Evolutionary conservation across 225 moss, liverwort and hornwort genomes (phyloP), one percentile per base, ranked within the genome.

Genomic region (Climacium dendroides): DNA sequence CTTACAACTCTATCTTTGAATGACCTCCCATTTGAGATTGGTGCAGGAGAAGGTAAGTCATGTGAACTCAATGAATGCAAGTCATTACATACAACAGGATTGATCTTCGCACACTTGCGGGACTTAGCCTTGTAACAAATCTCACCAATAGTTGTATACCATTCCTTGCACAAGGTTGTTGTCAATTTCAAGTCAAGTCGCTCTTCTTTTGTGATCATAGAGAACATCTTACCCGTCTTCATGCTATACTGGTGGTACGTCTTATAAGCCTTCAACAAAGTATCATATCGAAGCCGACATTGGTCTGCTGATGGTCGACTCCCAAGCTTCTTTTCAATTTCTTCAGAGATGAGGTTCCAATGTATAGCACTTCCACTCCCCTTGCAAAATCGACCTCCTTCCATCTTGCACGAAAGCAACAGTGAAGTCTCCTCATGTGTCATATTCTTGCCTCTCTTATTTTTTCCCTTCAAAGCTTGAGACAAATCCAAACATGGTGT

Each of bases 391-490:
- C 1, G 28, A 16, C 41, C 70, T 43, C 43, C 43, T 71, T 71
- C 71, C 5, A 15, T 3, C 28, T 43, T 71, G 16, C 43, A 71
- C 2, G 1, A 71, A 43, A 71, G 43, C 71, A 71, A 28, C 9
- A 26, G 1, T 0, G 0, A 15, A 1, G 71, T 43, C 43, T 71
- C 70, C 0, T 43, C 26, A 9, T 43, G 3, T 9, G 71, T 71
- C 71, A 71, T 71, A 71, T 71, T 71, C 43, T 28, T 71, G 3
- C 15, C 28, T 71, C 43, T 43, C 3, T 43, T 43, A 16, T 9
- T 5, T 71, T 43, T 71, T 0, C 9, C 10, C 2, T 71, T 28
- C 0, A 9, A 0, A 26, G 0, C 15, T 28, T 16, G 0, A 5
- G 1, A 16, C 3, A 9, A 43, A 71, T 43, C 28, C 16, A 9